These are phyloP conservation scores for Rubia peregrina DNA, from an alignment of 305 asterid genomes.

Conservation along the genomic window DNA sequence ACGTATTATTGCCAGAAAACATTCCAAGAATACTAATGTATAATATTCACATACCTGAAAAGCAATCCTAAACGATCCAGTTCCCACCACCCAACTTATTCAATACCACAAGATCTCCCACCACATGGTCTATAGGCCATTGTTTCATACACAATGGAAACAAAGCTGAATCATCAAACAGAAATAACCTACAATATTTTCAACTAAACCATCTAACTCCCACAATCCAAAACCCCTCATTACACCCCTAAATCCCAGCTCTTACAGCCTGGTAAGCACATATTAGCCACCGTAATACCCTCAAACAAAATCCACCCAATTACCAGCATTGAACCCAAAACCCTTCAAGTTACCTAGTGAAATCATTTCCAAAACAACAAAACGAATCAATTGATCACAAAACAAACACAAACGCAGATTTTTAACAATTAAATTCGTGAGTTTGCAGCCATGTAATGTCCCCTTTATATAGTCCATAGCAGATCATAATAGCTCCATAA, in stretches of 20 bases:
- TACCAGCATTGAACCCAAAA: constrained; percentile 14
- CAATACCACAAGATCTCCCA: background rate
- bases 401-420: constrained; percentile 7
- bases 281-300: background rate
- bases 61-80: constrained; percentile 88
- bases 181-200: background rate
- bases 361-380: background rate
- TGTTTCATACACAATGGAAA: background rate
- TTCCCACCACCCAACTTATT: constrained; percentile 65
- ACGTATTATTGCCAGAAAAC: background rate
- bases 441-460: no score
- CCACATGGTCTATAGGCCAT: background rate
- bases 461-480: no score
- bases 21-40: constrained; percentile 7
- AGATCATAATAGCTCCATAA: no score
- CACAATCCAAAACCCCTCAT: background rate
- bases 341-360: background rate
- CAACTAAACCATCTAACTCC: background rate
- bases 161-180: background rate
- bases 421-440: no score
- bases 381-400: constrained; percentile 18
- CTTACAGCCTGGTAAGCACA: background rate
- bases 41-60: constrained; percentile 50
- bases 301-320: constrained; percentile 4
- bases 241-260: background rate